Conservation (phyloP, 345 rosid genomes). For the Psidium friedrichsthalianum region DNA sequence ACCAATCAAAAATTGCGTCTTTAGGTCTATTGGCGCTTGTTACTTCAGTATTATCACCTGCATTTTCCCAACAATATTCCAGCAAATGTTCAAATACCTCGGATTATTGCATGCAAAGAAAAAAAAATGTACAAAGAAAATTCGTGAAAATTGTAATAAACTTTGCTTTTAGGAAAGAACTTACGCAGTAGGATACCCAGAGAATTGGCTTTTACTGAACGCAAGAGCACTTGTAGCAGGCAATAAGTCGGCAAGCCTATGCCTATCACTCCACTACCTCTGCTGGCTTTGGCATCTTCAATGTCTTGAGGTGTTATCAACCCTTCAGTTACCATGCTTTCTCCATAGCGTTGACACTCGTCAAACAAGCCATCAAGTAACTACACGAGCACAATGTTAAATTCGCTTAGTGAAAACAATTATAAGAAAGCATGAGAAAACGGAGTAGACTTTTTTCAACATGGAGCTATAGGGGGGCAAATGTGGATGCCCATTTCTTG, state of each 20-base stretch:
- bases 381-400: conserved; percentile 14
- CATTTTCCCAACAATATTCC: neutral
- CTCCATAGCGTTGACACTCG: conserved; percentile 53
- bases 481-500: neutral
- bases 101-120: neutral
- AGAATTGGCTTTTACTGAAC: conserved; percentile 51
- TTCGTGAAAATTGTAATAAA: neutral
- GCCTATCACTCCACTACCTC: conserved; percentile 56
- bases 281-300: conserved; percentile 54
- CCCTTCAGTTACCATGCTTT: conserved; percentile 55
- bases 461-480: neutral
- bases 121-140: neutral
- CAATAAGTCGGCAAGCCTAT: conserved; percentile 61
- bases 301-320: conserved; percentile 57
- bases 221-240: conserved; percentile 52
- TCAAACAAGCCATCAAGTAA: conserved; percentile 48
- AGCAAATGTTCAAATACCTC: neutral
- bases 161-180: neutral
- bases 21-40: conserved; percentile 62
- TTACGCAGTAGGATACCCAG: conserved; percentile 28
- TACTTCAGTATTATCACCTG: conserved; percentile 63
- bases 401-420: neutral
- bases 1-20: conserved; percentile 52
- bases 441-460: neutral
- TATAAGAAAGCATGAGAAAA: neutral